These are phyloP conservation scores for Verbena officinalis DNA, from an alignment of 257 asterid genomes.

Conservation along the genomic window DNA sequence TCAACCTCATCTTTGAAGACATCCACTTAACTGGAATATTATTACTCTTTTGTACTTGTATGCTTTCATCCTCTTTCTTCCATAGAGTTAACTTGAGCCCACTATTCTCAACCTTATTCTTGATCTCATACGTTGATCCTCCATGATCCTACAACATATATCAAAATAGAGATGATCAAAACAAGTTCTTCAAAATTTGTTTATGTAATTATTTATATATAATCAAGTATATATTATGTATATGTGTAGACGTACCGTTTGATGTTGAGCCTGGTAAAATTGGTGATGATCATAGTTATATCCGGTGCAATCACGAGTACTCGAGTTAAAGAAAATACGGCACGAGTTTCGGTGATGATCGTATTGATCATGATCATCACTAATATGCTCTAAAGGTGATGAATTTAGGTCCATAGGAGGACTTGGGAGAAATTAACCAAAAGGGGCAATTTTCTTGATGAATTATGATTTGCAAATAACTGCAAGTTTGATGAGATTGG, in stretches of 20 bases:
- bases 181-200: neutral
- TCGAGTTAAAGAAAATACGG: slow-evolving; percentile 43
- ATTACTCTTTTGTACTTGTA: neutral
- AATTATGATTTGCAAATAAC: neutral
- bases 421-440: neutral
- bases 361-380: slow-evolving; percentile 33
- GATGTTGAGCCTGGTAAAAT: slow-evolving; percentile 38
- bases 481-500: slow-evolving; percentile 1
- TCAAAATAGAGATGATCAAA: slow-evolving; percentile 9
- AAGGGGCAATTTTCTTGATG: neutral
- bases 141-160: slow-evolving; percentile 36
- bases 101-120: slow-evolving; percentile 37
- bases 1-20: slow-evolving; percentile 73
- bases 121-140: slow-evolving; percentile 42
- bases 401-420: slow-evolving; percentile 41
- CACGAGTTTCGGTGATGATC: slow-evolving; percentile 46
- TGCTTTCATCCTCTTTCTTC: slow-evolving; percentile 38
- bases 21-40: slow-evolving; percentile 46
- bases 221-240: neutral
- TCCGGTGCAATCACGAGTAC: slow-evolving; percentile 47
- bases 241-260: slow-evolving; percentile 53
- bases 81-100: slow-evolving; percentile 52
- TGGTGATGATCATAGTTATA: slow-evolving; percentile 29
- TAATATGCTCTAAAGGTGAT: slow-evolving; percentile 33
- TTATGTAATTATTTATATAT: neutral